Evolutionary conservation across 2,329 filamentous ascomycete species (phyloP), one percentile per base, ranked within the genome.

Genomic region (Mycosphaerella sp.): DNA sequence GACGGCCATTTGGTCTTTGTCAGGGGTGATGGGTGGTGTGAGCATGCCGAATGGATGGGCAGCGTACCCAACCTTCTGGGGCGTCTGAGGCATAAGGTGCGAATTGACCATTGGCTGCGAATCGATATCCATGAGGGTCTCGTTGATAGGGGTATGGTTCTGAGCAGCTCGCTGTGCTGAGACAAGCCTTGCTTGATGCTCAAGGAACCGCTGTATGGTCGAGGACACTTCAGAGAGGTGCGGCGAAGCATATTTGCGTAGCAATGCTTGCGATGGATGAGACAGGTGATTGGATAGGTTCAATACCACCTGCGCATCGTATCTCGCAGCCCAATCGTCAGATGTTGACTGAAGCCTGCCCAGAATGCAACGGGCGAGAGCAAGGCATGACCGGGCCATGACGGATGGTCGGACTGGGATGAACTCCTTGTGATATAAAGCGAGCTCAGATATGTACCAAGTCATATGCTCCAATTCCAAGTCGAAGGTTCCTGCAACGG

Each of bases 381-480:
- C 89, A 53, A 97, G 78, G 9, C 91, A 89, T 42, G 90, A 86
- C 62, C 89, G 82, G 43, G 93, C 91, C 79, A 98, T 89, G 61
- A 91, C 85, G 0, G 92, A 95, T 17, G 93, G 90, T 67, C 86
- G 86, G 53, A 87, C 90, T 12, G 91, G 93, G 59, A 98, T 91
- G 66, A 98, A 98, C 62, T 97, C 93, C 67, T 92, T 87, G 76
- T 97, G 89, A 74, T 96, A 98, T 41, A 97, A 78, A 44, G 91
- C 89, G 66, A 97, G 92, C 75, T 98, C 93, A 68, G 88, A 86
- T 59, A 98, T 86, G 76, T 97, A 98, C 59, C 87, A 80, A 14
- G 91, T 85, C 87, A 98, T 92, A 73, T 95, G 86, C 75, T 97
- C 89, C 21, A 95, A 86, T 73, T 96, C 91, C 23, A 83, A 80